Base-by-base conservation (phyloP, 352 stramenopile species). In the Phytophthora meadii region DNA sequence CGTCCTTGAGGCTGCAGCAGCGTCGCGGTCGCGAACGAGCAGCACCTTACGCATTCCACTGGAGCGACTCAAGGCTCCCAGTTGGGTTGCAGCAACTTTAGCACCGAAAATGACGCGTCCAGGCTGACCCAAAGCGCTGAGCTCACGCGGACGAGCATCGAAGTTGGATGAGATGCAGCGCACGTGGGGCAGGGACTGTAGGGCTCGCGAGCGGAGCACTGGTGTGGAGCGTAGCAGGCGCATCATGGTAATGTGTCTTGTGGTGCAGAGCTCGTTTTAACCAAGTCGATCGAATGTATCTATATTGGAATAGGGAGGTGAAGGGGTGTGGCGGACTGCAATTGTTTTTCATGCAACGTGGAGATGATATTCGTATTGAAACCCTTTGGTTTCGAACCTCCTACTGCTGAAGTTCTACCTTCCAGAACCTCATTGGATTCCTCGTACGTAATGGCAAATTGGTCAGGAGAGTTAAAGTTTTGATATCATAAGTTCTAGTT, bases 11-110 rank as follows among this genome's bases (percentile, higher is more conserved):
- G 82, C 80, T 5, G 84, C 80, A 9, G 72, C 77, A 27, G 65
- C 58, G 48, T 91, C 82, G 30, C 77, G 72, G 66, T 93, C 82
- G 15, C 82, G 84, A 49, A 93, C 82, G 24, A 93, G 65, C 44
- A 93, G 75, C 71, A 91, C 83, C 54, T 91, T 90, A 44, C 50
- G 69, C 55, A 93, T 86, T n/a, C 76, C 73, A 25, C 61, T 71
- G 9, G 46, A 32, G 19, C 65, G 64, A 60, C 76, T 74, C 52
- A 85, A 59, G 1, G 61, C 40, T 2, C 77, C 82, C 4, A 90
- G 54, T 22, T 82, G 70, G 6, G 61, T 61, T 42, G 66, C 67
- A 14, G 76, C 75, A 44, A 81, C 64, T 54, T 88, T 79, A 47
- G 76, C 70, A 9, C 79, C 82, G 34, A 89, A 86, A 2, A 85